Base-by-base conservation (phyloP, 257 asterid species). In the Primulina eburnea region DNA sequence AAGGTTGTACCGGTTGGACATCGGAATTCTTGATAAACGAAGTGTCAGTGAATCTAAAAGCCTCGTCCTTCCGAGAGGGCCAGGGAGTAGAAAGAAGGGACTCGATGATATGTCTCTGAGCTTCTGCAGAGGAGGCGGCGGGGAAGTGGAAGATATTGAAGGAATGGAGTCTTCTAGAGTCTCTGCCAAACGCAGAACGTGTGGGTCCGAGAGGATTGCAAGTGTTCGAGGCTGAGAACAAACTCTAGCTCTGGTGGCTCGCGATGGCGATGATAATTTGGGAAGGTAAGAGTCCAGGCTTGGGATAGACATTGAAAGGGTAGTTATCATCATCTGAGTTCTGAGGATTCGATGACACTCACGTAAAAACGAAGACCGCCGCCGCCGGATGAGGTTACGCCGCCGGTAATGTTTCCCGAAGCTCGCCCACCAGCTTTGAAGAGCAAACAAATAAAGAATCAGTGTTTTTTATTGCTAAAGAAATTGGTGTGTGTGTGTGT, bases 31-130 rank as follows among this genome's bases (percentile, higher is more conserved):
- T 90, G 60, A 93, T 72, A 43, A 89, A 89, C 32, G 99, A 93
- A 71, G 83, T 82, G 82, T 90, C 97, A 0, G 96, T 93, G 76
- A 87, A 90, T 75, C 96, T 80, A 75, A 93, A 93, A 43, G 94
- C 81, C 78, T 93, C 99, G 74, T 93, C 99, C 82, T 87, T 89
- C 14, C 88, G 80, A 2, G 99, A 74, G 7, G 97, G 99, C 99
- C 97, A 90, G 1, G 87, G 77, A 62, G 92, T 90, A n/a, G 96
- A 86, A 53, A 90, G 89, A 52, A 93, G 96, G 69, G 86, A 78
- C 26, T 90, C 78, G n/a, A 87, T 32, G 97, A 89, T 62, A 59
- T 73, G 71, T 87, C 86, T 53, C 95, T 75, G 6, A 90, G 86
- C 75, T 86, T 89, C 77, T 86, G 92, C 32, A 93, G 88, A 20